Evolutionary conservation across 2,329 filamentous ascomycete genomes (phyloP).

Genomic region (Calonectria hongkongensis): DNA sequence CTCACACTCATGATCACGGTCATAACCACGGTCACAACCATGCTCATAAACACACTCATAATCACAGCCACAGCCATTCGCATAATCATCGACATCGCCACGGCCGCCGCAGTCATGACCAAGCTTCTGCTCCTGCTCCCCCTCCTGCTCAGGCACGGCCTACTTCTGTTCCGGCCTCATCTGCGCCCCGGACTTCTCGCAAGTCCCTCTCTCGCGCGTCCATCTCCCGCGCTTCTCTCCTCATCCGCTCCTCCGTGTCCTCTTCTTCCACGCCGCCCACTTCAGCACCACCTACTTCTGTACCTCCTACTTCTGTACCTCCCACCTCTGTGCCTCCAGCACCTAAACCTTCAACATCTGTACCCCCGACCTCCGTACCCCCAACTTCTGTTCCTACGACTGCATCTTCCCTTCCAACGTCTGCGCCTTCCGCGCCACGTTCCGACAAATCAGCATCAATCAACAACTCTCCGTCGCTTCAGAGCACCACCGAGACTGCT

Average conservation of each 20-base stretch:
- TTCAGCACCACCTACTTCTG: background rate
- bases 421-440: slow-evolving; percentile 27
- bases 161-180: slow-evolving; percentile 10
- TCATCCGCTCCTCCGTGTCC: background rate
- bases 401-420: background rate
- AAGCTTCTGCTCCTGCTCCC: background rate
- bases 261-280: background rate
- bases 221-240: slow-evolving; percentile 7
- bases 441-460: slow-evolving; percentile 45
- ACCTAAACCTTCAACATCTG: background rate
- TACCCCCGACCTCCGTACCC: background rate
- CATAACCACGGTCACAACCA: background rate
- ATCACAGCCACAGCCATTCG: background rate
- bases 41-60: background rate
- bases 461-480: slow-evolving; percentile 39
- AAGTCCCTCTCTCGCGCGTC: background rate
- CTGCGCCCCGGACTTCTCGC: slow-evolving; percentile 4
- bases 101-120: background rate
- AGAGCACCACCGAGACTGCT: slow-evolving; percentile 38
- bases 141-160: slow-evolving; percentile 13
- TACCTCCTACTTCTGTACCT: slow-evolving; percentile 8
- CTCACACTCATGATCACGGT: background rate
- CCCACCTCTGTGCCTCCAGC: background rate
- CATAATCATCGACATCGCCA: background rate
- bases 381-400: background rate